Evolutionary conservation across 345 rosid genomes (phyloP), one percentile per base, ranked within the genome.

Genomic region (Citropsis articulata): DNA sequence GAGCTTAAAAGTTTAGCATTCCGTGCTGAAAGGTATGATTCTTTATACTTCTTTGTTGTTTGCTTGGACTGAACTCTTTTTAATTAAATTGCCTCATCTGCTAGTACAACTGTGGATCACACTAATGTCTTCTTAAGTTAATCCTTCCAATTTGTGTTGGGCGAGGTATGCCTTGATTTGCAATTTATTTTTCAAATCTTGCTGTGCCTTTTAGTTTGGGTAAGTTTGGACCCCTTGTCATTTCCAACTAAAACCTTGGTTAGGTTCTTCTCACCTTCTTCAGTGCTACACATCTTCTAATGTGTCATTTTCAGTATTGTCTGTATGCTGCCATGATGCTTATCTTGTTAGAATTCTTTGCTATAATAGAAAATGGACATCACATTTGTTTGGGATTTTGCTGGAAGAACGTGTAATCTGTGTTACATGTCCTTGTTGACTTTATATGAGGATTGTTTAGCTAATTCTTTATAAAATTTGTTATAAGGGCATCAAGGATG

Each of bases 1-100:
- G 84, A 69, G 69, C 87, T 83, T 64, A 87, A 82, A 87, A 88
- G 87, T 85, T 78, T 94, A 87, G 92, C 93, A 80, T 97, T 94
- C 83, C 95, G 86, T 65, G 98, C 98, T 35, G 91, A 97, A 87
- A 94, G 99, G 99, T 97, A 61, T 45, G 71, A 4, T 81, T 79
- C 82, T 75, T 67, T 3, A 68, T 53, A 67, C n/a, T 76, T 81
- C 50, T 21, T 73, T 77, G 22, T 33, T 66, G n/a, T 31, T 36
- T 55, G 55, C 56, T 42, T 56, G 33, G 75, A 67, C 36, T 4
- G 69, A 21, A 69, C 42, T 56, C 55, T 60, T 57, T 75, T 75
- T 59, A 36, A 60, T 66, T 62, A 61, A 55, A 62, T 64, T 62
- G 69, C 35, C 27, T 50, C 25, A 9, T 12, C 27, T 56, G 27